Percentiles rank a stretch among this genome's conserved stretches.
phyloP scores from a whole-genome alignment of 1,284 basidiomycete species.

The Ceratobasidium sp. region DNA sequence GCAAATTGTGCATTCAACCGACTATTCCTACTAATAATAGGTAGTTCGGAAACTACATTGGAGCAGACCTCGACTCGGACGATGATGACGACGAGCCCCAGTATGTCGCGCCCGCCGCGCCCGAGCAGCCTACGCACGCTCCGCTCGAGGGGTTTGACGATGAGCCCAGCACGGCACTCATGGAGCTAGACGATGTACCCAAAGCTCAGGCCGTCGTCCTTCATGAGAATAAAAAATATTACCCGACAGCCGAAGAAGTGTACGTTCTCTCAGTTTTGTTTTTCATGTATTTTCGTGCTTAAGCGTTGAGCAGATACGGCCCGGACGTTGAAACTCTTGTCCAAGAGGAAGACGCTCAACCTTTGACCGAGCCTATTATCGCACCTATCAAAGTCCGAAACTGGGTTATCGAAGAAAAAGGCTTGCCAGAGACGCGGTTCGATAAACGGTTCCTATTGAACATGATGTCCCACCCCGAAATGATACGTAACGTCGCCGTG shows the following conservation, averaged over 20 bases:
- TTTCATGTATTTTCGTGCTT: conserved; percentile 1
- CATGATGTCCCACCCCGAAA: conserved; percentile 91
- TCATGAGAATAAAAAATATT: conserved; percentile 98
- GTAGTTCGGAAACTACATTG: conserved; percentile 93
- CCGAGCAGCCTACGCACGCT: conserved; percentile 48
- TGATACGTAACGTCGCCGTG: conserved; percentile 93
- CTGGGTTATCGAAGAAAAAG: conserved; percentile 92
- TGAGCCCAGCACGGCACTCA: conserved; percentile 67
- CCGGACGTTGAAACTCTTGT: conserved; percentile 95
- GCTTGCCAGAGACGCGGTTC: conserved; percentile 90
- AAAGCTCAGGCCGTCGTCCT: conserved; percentile 86
- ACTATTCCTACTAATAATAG: conserved; percentile 27
- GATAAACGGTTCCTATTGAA: conserved; percentile 96
- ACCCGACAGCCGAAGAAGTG: conserved; percentile 89
- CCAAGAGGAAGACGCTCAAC: conserved; percentile 98
- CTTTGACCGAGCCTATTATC: conserved; percentile 92
- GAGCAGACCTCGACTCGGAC: conserved; percentile 89
- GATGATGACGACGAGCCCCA: conserved; percentile 65
- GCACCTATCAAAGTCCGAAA: conserved; percentile 93
- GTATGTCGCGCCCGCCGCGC: conserved; percentile 48
- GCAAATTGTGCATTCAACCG: not conserved
- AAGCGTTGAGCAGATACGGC: conserved; percentile 64
- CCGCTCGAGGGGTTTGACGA: conserved; percentile 81
- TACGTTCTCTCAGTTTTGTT: conserved; percentile 1
- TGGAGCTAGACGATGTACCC: conserved; percentile 72